Evolutionary conservation across 805 yeast species (phyloP), one percentile per base, ranked within the genome.

Genomic region (Zygosaccharomyces bailii): DNA sequence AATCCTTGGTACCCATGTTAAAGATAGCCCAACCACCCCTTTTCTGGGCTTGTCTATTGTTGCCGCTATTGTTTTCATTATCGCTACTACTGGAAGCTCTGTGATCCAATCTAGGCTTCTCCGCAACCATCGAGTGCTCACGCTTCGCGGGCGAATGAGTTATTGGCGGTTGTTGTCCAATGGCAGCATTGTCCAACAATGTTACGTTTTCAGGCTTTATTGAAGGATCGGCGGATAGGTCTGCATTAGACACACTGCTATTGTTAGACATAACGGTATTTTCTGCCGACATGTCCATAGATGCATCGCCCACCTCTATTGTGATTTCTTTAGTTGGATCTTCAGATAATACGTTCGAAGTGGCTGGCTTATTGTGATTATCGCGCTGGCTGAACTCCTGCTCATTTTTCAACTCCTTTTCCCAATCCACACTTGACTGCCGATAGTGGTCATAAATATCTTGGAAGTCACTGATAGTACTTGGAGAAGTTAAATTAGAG

Each of bases 361-460:
- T 25, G 5, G 21, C 5, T 25, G 40, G 23, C 9, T 37, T 16
- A 4, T 37, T 25, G 9, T 25, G 13, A 16, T 13, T 25, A 13
- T 37, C 40, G 3, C n/a, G 10, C 11, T 29, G 32, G 11, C n/a
- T 24, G 10, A 35, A 16, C 9, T 29, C 27, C 9, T 16, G 39
- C 11, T 34, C 39, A 7, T 44, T 21, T n/a, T 24, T 30, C 30
- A 37, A 35, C 16, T 49, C 51, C 11, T 47, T 47, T n/a, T 48
- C 53, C 52, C 52, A 46, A 20, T 52, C 62, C n/a, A 48, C 46
- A 32, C 58, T 54, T 2, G 58, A 42, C 31, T 53, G 54, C 9
- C 60, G 47, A 43, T 61, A 61, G 38, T 61, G 65, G 23, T 57
- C 63, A 38, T 62, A 61, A 13, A 60, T 51, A 36, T 60, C 63